Evolutionary conservation across 2,329 filamentous ascomycete species (phyloP), one percentile per base, ranked within the genome.

Genomic region (Aureobasidium melanogenum): DNA sequence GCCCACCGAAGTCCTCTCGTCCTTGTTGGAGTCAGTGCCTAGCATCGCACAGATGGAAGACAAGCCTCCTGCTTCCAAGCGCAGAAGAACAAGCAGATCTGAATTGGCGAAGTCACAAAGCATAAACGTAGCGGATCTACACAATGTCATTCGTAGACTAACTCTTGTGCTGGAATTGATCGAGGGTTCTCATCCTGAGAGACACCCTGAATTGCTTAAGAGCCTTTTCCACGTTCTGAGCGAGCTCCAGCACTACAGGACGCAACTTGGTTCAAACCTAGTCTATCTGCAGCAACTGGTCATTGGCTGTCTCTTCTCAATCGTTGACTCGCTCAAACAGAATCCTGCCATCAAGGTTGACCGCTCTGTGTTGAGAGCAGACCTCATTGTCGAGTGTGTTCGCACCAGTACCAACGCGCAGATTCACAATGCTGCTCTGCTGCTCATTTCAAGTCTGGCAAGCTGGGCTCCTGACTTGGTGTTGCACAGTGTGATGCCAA

Each of bases 401-500:
- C 89, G 95, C 69, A 92, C 90, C 64, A 95, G 92, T 0, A 85
- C 89, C 28, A 97, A 89, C 72, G 91, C 92, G 0, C 91, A 96
- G 65, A 91, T 99, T 7, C 95, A 97, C 71, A 97, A 96, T 70
- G 86, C 88, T 6, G 92, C 94, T 4, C 80, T 99, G 15, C 83
- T 97, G 9, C 80, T 99, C 28, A 89, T 97, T 62, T 91, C 93
- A 26, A 88, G 86, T 61, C 80, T 99, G 43, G 93, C 94, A 24
- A 88, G 88, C 41, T 89, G 92, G 66, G 90, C 91, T 0, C 94
- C 95, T 0, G 92, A 96, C 72, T 79, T 96, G 51, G 90, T 99
- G 3, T 81, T 99, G 62, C 93, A 99, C 75, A 97, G 91, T 67
- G 90, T 99, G 59, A 99, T 99, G 94, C 94, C 94, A 14, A 93